Conservation (phyloP, 768 basidiomycete genomes). For the Boletus subcaerulescens region DNA sequence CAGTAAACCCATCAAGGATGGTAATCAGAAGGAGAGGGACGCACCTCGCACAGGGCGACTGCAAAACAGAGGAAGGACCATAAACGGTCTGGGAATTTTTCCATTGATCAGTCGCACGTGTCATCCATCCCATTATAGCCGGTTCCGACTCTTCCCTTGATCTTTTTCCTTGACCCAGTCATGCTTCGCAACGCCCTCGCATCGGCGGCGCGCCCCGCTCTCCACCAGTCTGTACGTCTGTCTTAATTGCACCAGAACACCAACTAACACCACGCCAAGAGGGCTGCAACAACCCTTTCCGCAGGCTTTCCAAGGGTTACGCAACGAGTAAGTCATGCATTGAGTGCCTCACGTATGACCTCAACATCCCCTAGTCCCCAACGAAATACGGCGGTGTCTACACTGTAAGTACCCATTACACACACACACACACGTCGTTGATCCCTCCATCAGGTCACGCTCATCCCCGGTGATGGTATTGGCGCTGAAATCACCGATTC, state of each 20-base stretch:
- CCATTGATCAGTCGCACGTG: slow-evolving; percentile 3
- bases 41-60: slow-evolving; percentile 59
- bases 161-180: slow-evolving; percentile 15
- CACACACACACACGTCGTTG: slow-evolving; percentile 11
- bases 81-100: slow-evolving; percentile 26
- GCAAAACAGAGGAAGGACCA: slow-evolving; percentile 54
- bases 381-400: slow-evolving; percentile 94
- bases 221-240: slow-evolving; percentile 50
- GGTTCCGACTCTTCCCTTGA: slow-evolving; percentile 34
- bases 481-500: slow-evolving; percentile 97
- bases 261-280: slow-evolving; percentile 36
- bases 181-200: slow-evolving; percentile 71
- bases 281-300: slow-evolving; percentile 72
- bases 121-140: background rate
- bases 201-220: slow-evolving; percentile 51
- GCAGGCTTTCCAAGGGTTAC: slow-evolving; percentile 76
- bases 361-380: slow-evolving; percentile 51
- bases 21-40: slow-evolving; percentile 4
- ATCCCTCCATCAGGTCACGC: slow-evolving; percentile 67
- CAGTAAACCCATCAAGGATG: background rate
- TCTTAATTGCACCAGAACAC: background rate
- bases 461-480: slow-evolving; percentile 98
- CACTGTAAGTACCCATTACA: slow-evolving; percentile 53
- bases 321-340: slow-evolving; percentile 51
- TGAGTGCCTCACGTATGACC: slow-evolving; percentile 1